Evolutionary conservation across 179 eudicot species (phyloP), one percentile per base, ranked within the genome.

Genomic region (Heliamphora pulchella): DNA sequence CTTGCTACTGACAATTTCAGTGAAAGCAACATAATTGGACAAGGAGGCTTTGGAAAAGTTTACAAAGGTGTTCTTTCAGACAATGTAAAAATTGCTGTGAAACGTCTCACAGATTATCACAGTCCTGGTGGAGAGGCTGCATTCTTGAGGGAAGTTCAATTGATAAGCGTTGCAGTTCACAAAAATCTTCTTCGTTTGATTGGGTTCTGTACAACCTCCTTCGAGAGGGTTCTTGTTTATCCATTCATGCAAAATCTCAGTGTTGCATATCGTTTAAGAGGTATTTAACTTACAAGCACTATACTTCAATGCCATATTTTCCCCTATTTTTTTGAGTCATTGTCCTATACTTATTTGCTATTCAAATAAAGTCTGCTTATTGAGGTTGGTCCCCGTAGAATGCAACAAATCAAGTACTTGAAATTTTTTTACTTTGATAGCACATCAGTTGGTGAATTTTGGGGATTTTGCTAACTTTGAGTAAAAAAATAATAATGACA

Each of bases 241-340:
- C 99, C 99, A 2, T 96, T 89, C 84, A 96, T 96, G 99, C 88
- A 88, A 65, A 91, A 96, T 87, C 92, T 91, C 22, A 96, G 99
- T 46, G 96, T 96, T 78, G 98, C 98, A 11, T 88, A 92, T 88
- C 92, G 89, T 73, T 83, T 96, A 79, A 86, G 98, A 91, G 98
- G 99, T 93, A 82, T 46, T 57, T 51, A 14, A 76, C 76, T 61
- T 57, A 18, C 51, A 65, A 78, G 65, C 75, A 18, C 54, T 15
- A 70, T 5, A 10, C 74, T 61, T 76, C 10, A 11, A 47, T 64
- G 14, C 48, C 55, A 9, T 69, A 41, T 43, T 67, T 76, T 63
- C 22, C 50, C 3, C 20, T 39, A 20, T 55, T 13, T 14, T 14
- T 75, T 15, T 55, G 11, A 70, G 22, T 43, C 57, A 43, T 46